Evolutionary conservation across 495 filamentous ascomycete genomes (phyloP).

Genomic region (Cudoniella acicularis): DNA sequence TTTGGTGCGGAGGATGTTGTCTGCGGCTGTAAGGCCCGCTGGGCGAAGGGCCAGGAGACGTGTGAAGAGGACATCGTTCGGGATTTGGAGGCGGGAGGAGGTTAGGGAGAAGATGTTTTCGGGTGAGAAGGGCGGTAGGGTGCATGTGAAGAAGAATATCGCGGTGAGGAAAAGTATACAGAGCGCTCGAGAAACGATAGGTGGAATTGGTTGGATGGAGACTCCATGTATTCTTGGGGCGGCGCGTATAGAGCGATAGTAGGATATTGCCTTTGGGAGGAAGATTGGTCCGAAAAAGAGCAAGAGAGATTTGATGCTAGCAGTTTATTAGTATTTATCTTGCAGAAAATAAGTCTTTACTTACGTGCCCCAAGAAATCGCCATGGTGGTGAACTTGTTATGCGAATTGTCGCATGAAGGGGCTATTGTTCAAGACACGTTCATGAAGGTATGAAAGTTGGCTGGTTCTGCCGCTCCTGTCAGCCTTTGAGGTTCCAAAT

Average conservation of each 20-base stretch:
- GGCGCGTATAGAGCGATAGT: conserved; percentile 61
- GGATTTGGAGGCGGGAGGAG: conserved; percentile 76
- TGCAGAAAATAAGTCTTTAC: conserved; percentile 1
- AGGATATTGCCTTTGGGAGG: conserved; percentile 65
- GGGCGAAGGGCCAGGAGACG: conserved; percentile 63
- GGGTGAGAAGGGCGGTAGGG: conserved; percentile 66
- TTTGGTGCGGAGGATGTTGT: conserved; percentile 60
- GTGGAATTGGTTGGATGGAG: conserved; percentile 59
- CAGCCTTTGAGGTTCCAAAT: not conserved
- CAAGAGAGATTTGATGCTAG: conserved; percentile 71
- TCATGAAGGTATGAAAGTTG: not conserved
- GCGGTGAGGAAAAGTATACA: conserved; percentile 57
- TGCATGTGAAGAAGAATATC: conserved; percentile 54
- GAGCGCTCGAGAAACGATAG: conserved; percentile 47
- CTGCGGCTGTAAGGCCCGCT: conserved; percentile 50
- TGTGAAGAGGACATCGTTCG: conserved; percentile 78
- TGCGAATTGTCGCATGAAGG: not conserved
- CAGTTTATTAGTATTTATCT: not conserved
- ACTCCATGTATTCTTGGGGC: conserved; percentile 40
- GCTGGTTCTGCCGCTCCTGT: not conserved
- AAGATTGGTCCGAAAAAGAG: conserved; percentile 85
- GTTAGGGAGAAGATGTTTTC: conserved; percentile 80
- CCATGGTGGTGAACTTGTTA: conserved; percentile 13
- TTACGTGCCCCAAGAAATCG: conserved; percentile 29
- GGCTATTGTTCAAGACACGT: not conserved